Evolutionary conservation across 192 early-diverging fungal species (phyloP).

Genomic region (Backusella tarrabulga): DNA sequence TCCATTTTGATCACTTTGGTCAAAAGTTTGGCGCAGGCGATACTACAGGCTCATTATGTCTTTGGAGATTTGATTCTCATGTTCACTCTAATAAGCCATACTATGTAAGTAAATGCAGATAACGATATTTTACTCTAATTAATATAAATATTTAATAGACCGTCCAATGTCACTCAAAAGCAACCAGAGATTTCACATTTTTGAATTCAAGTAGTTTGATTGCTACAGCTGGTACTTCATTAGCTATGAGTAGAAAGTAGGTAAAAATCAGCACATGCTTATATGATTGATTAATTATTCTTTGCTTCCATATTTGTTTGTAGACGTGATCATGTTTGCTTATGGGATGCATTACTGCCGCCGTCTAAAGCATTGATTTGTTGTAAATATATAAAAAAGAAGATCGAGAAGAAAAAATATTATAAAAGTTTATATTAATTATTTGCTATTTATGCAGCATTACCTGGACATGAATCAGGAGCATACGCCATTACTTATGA

Average conservation of each 20-base stretch:
- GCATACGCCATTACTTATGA: slow-evolving; percentile 68
- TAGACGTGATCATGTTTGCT: slow-evolving; percentile 56
- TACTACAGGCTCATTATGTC: slow-evolving; percentile 59
- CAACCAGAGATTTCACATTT: slow-evolving; percentile 73
- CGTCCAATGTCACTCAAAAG: slow-evolving; percentile 55
- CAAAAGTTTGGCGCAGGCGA: slow-evolving; percentile 76
- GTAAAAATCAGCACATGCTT: not conserved
- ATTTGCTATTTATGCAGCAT: slow-evolving; percentile 32
- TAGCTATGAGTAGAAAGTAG: slow-evolving; percentile 35
- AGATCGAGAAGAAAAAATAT: not conserved
- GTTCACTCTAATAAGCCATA: slow-evolving; percentile 56
- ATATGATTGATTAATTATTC: not conserved
- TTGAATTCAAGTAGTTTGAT: slow-evolving; percentile 68
- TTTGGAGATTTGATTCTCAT: slow-evolving; percentile 79
- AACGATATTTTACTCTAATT: not conserved
- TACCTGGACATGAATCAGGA: slow-evolving; percentile 60
- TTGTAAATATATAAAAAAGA: slow-evolving; percentile 26
- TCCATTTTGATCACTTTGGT: slow-evolving; percentile 79
- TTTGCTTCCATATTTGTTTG: not conserved
- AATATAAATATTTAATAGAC: slow-evolving; percentile 26
- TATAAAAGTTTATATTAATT: not conserved
- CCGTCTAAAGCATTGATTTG: slow-evolving; percentile 56
- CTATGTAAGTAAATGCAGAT: slow-evolving; percentile 21
- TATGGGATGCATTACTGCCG: slow-evolving; percentile 82
- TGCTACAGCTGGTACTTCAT: slow-evolving; percentile 69